Evolutionary conservation across 768 basidiomycete genomes (phyloP), one percentile per base, ranked within the genome.

Genomic region (Boletus pseudo-olivaceus): DNA sequence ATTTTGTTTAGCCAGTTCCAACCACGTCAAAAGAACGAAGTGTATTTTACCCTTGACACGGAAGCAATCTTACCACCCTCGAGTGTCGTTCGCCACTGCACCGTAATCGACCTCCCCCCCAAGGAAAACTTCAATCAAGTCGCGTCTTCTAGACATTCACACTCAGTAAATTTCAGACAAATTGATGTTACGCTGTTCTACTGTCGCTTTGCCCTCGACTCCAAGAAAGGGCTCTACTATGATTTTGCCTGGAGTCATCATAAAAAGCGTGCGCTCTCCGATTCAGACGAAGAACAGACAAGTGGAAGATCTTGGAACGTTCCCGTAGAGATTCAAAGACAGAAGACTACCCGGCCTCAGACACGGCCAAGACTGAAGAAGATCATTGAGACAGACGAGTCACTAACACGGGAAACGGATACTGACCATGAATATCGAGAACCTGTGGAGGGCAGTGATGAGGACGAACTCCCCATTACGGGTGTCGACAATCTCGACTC

Each of bases 21-120:
- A 57, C 45, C 23, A 42, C 8, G 15, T 47, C 15, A 6, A 52
- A 55, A 91, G 90, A 87, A 88, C 58, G 90, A 92, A 68, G 77
- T 91, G 7, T 90, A 88, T 61, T 87, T 86, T 47, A 81, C 82
- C 9, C 68, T 88, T 23, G 59, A 73, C 32, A 75, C 76, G 5
- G 75, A 72, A 40, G 80, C 73, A 23, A 72, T 79, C 38, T 60
- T 88, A 15, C 71, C 75, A 14, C 79, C 86, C 6, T 73, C 77
- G 15, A 72, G 75, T 41, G 76, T 90, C 39, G 61, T 82, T 19
- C 72, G 75, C 11, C 78, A 67, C 49, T 89, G 87, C 62, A 68
- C 65, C 12, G 76, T 87, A 30, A 59, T 75, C 19, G 70, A 73
- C 46, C 54, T 54, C 37, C 55, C 55, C 10, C 65, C 70, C 3